Percentiles rank a stretch among this genome's conserved stretches.
Evolutionary conservation across 73 alveolate species (phyloP).

Genomic region (Durusdinium trenchii): DNA sequence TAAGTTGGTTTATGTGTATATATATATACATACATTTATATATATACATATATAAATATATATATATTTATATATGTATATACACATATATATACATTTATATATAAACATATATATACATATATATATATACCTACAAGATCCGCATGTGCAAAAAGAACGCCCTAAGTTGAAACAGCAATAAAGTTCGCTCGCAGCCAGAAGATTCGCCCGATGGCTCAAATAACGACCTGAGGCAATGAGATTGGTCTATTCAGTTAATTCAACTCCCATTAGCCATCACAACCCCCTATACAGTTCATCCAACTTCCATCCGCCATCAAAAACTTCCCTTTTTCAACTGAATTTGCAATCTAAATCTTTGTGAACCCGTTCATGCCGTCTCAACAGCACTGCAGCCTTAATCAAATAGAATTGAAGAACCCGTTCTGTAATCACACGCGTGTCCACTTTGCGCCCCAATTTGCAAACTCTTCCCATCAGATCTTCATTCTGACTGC

Average conservation of each 20-base stretch:
- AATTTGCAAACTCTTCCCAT: not conserved
- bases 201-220: not conserved
- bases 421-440: not conserved
- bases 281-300: not conserved
- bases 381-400: not conserved
- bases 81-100: not conserved
- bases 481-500: not conserved
- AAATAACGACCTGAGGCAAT: not conserved
- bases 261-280: not conserved
- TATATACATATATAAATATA: not conserved
- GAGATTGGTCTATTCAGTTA: no score
- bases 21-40: not conserved
- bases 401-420: not conserved
- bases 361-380: not conserved
- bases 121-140: not conserved
- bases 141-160: conserved; percentile 11
- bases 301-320: not conserved
- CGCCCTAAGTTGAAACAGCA: not conserved
- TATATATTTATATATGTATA: not conserved
- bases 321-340: not conserved
- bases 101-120: no score
- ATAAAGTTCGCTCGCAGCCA: not conserved
- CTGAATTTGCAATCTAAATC: not conserved
- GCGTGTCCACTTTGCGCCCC: not conserved
- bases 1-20: not conserved